These are phyloP conservation scores for Ustilago nuda DNA, from an alignment of 1,284 basidiomycete genomes.

Conservation along the genomic window DNA sequence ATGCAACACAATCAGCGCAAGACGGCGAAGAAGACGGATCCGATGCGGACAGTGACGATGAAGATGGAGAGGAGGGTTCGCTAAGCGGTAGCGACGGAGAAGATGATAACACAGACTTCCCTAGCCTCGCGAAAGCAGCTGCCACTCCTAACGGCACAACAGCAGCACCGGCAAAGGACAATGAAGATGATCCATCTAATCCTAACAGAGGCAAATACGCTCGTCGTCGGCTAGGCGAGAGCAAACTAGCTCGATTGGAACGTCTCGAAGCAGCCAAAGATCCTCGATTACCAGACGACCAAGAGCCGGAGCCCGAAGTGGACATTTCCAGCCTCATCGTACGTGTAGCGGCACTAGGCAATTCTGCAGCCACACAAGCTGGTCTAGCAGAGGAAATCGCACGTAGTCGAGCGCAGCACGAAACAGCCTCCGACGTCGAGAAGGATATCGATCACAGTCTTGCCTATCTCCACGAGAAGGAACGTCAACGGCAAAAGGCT, in stretches of 20 bases:
- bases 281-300: slow-evolving; percentile 36
- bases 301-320: slow-evolving; percentile 64
- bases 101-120: slow-evolving; percentile 35
- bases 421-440: slow-evolving; percentile 52
- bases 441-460: slow-evolving; percentile 62
- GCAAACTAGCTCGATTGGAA: slow-evolving; percentile 55
- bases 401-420: slow-evolving; percentile 33
- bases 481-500: slow-evolving; percentile 37
- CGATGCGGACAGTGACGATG: slow-evolving; percentile 14
- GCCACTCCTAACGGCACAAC: not conserved
- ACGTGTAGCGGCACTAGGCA: slow-evolving; percentile 53
- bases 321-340: slow-evolving; percentile 59
- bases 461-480: slow-evolving; percentile 52
- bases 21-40: slow-evolving; percentile 1
- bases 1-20: slow-evolving; percentile 1
- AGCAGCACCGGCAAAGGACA: slow-evolving; percentile 1
- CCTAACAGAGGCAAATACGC: slow-evolving; percentile 52
- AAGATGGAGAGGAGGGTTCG: slow-evolving; percentile 10
- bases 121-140: slow-evolving; percentile 34
- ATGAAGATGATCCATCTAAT: slow-evolving; percentile 24
- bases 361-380: slow-evolving; percentile 37
- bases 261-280: slow-evolving; percentile 50
- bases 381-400: slow-evolving; percentile 36
- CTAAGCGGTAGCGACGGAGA: slow-evolving; percentile 19
- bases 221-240: slow-evolving; percentile 51